These are phyloP conservation scores for Colletotrichum shisoi DNA, from an alignment of 2,329 filamentous ascomycete species.

Conservation along the genomic window DNA sequence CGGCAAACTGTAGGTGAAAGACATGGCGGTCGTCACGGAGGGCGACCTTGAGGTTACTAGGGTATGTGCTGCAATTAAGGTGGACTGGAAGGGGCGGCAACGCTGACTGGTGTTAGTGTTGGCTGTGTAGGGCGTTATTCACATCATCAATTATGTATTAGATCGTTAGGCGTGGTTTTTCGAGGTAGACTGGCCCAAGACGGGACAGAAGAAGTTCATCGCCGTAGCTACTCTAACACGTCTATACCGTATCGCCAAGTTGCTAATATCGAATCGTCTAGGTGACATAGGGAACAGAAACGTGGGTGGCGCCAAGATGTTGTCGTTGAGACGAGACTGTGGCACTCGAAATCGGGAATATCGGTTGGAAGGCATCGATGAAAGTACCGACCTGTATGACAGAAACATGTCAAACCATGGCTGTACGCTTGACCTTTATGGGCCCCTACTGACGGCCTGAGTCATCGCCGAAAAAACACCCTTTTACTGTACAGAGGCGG, in stretches of 20 bases:
- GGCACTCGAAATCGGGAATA: background rate
- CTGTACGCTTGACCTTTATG: too few species aligned
- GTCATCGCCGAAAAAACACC: too few species aligned
- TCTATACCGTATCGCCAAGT: constrained; percentile 43
- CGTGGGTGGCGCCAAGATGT: too few species aligned
- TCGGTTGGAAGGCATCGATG: background rate
- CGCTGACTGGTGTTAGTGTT: background rate
- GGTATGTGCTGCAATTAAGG: background rate
- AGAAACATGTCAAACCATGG: background rate
- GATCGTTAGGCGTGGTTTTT: constrained; percentile 44
- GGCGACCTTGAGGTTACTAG: constrained; percentile 19
- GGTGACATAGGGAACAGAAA: background rate
- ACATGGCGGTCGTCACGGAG: constrained; percentile 40
- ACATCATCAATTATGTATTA: constrained; percentile 43
- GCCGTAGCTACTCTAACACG: constrained; percentile 44
- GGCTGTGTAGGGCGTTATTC: constrained; percentile 41
- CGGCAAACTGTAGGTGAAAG: constrained; percentile 41
- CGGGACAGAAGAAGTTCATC: constrained; percentile 42
- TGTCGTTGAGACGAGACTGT: background rate
- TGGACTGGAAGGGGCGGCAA: background rate
- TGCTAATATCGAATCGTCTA: background rate
- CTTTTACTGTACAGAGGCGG: background rate
- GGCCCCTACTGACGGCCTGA: too few species aligned
- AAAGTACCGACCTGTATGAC: background rate
- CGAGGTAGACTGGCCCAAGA: constrained; percentile 42